These are phyloP conservation scores for Hymenoscyphus fructigenus DNA, from an alignment of 2,329 filamentous ascomycete genomes.

Conservation along the genomic window DNA sequence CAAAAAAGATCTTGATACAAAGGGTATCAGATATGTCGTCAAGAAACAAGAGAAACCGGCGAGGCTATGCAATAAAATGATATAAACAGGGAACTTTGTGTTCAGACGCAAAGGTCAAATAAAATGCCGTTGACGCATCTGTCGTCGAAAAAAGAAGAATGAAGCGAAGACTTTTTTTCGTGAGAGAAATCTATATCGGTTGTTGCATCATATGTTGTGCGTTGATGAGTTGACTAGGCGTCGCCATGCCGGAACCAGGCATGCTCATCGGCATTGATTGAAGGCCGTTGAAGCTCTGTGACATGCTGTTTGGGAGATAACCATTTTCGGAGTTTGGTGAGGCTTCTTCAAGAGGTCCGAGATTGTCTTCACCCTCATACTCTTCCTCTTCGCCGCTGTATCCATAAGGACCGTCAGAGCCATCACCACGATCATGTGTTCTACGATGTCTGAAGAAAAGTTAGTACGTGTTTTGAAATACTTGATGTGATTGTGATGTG, in stretches of 20 bases:
- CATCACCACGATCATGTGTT: slow-evolving; percentile 81
- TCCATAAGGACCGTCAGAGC: slow-evolving; percentile 59
- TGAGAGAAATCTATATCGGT: slow-evolving; percentile 28
- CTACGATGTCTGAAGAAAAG: slow-evolving; percentile 55
- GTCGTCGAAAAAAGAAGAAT: slow-evolving; percentile 17
- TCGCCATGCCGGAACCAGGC: slow-evolving; percentile 36
- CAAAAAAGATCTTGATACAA: slow-evolving; percentile 15
- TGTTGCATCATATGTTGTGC: slow-evolving; percentile 39
- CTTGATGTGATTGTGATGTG: slow-evolving; percentile 26
- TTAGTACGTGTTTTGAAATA: slow-evolving; percentile 28
- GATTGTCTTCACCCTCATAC: slow-evolving; percentile 76
- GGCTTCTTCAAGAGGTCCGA: slow-evolving; percentile 76
- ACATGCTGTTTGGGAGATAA: slow-evolving; percentile 47
- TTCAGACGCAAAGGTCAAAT: slow-evolving; percentile 2
- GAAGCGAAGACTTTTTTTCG: slow-evolving; percentile 14
- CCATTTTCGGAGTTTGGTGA: slow-evolving; percentile 70
- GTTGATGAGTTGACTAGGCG: slow-evolving; percentile 39
- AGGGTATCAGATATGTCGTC: slow-evolving; percentile 11
- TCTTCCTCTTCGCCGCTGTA: slow-evolving; percentile 76
- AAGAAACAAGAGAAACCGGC: slow-evolving; percentile 19
- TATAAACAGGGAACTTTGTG: slow-evolving; percentile 25
- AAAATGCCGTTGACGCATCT: slow-evolving; percentile 9
- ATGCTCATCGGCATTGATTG: slow-evolving; percentile 31
- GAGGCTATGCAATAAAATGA: slow-evolving; percentile 33
- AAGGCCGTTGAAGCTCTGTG: slow-evolving; percentile 28